A percentile compares a stretch with the other conserved stretches of the same genome.
phyloP scores from a whole-genome alignment of 73 alveolate genomes.

The Symbiodinium pilosum region DNA sequence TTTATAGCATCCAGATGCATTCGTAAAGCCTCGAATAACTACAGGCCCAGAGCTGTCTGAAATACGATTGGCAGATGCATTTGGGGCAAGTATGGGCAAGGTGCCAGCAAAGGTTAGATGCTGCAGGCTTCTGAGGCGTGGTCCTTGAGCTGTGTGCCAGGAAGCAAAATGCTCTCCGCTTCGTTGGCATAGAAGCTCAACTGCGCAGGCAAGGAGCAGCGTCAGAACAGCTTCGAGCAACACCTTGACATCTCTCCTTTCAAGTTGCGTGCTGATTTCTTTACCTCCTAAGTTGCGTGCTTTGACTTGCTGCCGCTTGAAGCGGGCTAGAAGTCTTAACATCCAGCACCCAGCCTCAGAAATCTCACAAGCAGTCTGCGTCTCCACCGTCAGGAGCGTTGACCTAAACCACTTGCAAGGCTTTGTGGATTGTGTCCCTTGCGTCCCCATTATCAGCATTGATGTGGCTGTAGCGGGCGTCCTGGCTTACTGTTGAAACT shows the following conservation, averaged over 20 bases:
- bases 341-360: slow-evolving; percentile 40
- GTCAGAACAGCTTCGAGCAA: no score
- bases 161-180: slow-evolving; percentile 80
- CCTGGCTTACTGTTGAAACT: no score
- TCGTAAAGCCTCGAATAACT: not conserved
- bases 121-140: not conserved
- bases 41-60: not conserved
- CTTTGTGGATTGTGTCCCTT: no score
- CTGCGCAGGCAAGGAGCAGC: no score
- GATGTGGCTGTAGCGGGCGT: no score
- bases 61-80: not conserved
- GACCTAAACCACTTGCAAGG: no score
- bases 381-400: slow-evolving; percentile 86
- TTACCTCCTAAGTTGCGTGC: not conserved
- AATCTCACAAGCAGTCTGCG: slow-evolving; percentile 75
- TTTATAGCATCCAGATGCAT: not conserved
- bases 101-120: not conserved
- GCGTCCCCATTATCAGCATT: no score
- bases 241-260: no score
- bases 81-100: not conserved
- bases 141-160: slow-evolving; percentile 93
- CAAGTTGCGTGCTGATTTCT: no score
- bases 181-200: slow-evolving; percentile 95
- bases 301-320: not conserved
- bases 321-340: no score